phyloP scores from a whole-genome alignment of 805 yeast species.

The Starmerella ratchasimensis region DNA sequence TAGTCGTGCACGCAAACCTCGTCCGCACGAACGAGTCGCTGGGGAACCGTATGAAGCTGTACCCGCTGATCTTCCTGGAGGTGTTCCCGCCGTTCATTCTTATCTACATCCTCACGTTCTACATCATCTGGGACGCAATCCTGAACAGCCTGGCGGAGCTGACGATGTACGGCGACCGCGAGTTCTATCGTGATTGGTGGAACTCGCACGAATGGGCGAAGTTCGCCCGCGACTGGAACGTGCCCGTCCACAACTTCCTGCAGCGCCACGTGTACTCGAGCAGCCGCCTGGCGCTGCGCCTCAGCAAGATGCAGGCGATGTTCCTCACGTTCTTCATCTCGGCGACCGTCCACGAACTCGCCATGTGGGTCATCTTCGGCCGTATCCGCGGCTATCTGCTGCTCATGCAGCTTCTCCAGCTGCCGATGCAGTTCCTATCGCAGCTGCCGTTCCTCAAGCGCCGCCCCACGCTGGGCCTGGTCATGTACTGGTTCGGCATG shows the following conservation, averaged over 20 bases:
- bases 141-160: conserved; percentile 82
- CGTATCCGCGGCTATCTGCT: conserved; percentile 70
- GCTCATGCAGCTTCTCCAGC: conserved; percentile 70
- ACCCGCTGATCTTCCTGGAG: conserved; percentile 51
- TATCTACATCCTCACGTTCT: conserved; percentile 66
- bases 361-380: conserved; percentile 79
- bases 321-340: conserved; percentile 48
- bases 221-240: conserved; percentile 87
- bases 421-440: conserved; percentile 60
- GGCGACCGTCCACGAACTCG: conserved; percentile 74
- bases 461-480: conserved; percentile 54
- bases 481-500: conserved; percentile 83
- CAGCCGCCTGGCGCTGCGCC: conserved; percentile 58
- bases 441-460: conserved; percentile 44
- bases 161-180: conserved; percentile 74
- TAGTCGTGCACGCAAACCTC: conserved; percentile 45
- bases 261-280: conserved; percentile 90
- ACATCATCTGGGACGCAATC: conserved; percentile 90
- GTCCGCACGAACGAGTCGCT: conserved; percentile 37
- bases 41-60: conserved; percentile 32
- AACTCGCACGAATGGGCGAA: conserved; percentile 86
- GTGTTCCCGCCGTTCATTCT: conserved; percentile 67
- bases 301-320: conserved; percentile 57
- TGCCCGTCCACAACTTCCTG: conserved; percentile 80
- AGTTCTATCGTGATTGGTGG: conserved; percentile 98